Evolutionary conservation across 2,329 filamentous ascomycete genomes (phyloP), one percentile per base, ranked within the genome.

Genomic region (Penicillium capsulatum): DNA sequence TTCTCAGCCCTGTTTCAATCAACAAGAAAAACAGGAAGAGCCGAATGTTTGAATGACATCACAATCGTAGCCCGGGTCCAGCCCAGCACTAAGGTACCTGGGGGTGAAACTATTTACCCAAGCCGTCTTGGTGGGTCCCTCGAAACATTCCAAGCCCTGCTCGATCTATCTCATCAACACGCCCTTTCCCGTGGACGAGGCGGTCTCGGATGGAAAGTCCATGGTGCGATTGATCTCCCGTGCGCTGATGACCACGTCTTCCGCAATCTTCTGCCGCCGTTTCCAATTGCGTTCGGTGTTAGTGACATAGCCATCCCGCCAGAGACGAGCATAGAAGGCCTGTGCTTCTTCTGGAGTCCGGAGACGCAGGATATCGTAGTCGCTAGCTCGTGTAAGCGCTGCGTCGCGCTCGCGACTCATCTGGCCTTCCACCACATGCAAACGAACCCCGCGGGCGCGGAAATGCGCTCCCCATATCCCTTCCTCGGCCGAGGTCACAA

Each of bases 231-330:
- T 50, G 11, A 53, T 42, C 24, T 67, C 48, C 29, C 67, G 11
- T 44, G 54, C 20, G 50, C 59, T 34, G 55, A 71, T 29, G 1
- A 34, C 9, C 14, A 24, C 36, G 22, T 41, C 38, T 35, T 54
- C 47, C 11, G 7, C 16, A n/a, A 58, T 46, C 3, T 53, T 54
- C 36, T 43, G 49, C 15, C 60, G 44, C 30, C 60, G 53, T 38
- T 56, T 46, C 55, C 60, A 60, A 47, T 64, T 65, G 42, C 57
- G 47, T 48, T 64, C 61, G 5, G 61, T 66, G 47, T 62, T 64
- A n/a, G 55, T 61, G 2, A 65, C 47, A 32, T 50, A 36, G 7
- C 58, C 53, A 3, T 45, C 44, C 24, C 54, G 48, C 41, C 51
- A 62, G 11, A 36, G 26, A 1, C 11, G 19, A 5, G 59, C 61